Conservation (phyloP, 306 rosid genomes). For the Argentina anserina region DNA sequence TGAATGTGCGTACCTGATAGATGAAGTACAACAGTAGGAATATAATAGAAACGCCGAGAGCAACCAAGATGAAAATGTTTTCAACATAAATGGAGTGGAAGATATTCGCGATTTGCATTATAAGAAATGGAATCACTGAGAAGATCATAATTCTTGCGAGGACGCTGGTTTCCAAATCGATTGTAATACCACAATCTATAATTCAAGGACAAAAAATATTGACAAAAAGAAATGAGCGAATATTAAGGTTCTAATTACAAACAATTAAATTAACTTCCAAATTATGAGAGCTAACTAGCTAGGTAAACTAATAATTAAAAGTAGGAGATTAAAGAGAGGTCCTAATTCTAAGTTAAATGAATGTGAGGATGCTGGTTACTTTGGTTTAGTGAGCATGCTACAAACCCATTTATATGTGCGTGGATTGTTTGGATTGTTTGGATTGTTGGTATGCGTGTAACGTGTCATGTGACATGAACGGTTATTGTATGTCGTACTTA, state of each 20-base stretch:
- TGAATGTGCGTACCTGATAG: slow-evolving; percentile 47
- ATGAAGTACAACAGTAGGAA: slow-evolving; percentile 35
- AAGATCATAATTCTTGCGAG: slow-evolving; percentile 49
- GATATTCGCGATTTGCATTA: slow-evolving; percentile 49
- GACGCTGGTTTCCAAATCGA: slow-evolving; percentile 48
- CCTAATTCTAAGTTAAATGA: too few species aligned
- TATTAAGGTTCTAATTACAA: too few species aligned
- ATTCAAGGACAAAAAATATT: neutral
- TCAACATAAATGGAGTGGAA: slow-evolving; percentile 20
- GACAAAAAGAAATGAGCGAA: neutral
- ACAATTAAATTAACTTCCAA: too few species aligned
- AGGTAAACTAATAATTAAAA: too few species aligned
- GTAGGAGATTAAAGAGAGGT: too few species aligned
- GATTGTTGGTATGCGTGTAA: too few species aligned
- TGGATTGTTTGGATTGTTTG: too few species aligned
- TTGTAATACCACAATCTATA: slow-evolving; percentile 47
- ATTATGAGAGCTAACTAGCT: neutral
- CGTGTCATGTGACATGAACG: too few species aligned
- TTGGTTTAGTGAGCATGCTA: too few species aligned
- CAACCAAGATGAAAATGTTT: slow-evolving; percentile 31
- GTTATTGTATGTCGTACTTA: neutral
- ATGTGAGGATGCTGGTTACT: neutral
- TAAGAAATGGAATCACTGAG: slow-evolving; percentile 47
- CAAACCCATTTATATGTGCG: too few species aligned
- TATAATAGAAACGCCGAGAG: slow-evolving; percentile 39